phyloP scores from a whole-genome alignment of 345 rosid genomes.

The Pistacia vera region DNA sequence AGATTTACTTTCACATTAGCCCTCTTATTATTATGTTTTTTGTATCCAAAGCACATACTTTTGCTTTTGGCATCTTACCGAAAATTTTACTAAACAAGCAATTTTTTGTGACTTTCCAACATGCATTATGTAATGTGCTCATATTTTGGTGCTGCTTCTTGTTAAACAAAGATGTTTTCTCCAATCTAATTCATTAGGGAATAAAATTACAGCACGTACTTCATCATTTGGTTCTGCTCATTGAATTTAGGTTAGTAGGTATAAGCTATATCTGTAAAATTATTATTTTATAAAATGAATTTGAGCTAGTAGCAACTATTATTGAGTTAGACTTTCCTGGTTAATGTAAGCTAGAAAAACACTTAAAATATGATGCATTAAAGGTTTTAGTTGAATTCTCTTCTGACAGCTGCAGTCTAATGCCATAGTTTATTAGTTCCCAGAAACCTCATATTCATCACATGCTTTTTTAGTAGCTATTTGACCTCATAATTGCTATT shows the following conservation, averaged over 20 bases:
- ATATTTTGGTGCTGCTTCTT: background rate
- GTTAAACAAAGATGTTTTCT: background rate
- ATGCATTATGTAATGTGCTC: background rate
- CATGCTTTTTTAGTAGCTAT: background rate
- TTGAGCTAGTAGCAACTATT: background rate
- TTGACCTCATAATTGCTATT: background rate
- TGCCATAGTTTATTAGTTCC: background rate
- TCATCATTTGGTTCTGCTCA: background rate
- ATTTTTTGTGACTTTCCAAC: background rate
- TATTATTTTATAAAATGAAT: too few relatives aligned
- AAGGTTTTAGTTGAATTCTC: background rate
- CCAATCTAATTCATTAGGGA: background rate
- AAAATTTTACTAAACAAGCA: background rate
- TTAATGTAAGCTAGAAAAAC: too few relatives aligned
- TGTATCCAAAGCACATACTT: background rate
- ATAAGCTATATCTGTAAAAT: background rate
- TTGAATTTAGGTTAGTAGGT: background rate
- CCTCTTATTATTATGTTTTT: background rate
- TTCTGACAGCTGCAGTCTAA: background rate
- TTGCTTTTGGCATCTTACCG: background rate
- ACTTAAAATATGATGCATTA: background rate
- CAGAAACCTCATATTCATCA: background rate
- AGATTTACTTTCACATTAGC: slow-evolving; percentile 11
- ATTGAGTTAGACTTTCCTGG: background rate
- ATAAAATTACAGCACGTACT: background rate